Evolutionary conservation across 23 red algal genomes (phyloP).

Genomic region (Gracilaria gracilis): DNA sequence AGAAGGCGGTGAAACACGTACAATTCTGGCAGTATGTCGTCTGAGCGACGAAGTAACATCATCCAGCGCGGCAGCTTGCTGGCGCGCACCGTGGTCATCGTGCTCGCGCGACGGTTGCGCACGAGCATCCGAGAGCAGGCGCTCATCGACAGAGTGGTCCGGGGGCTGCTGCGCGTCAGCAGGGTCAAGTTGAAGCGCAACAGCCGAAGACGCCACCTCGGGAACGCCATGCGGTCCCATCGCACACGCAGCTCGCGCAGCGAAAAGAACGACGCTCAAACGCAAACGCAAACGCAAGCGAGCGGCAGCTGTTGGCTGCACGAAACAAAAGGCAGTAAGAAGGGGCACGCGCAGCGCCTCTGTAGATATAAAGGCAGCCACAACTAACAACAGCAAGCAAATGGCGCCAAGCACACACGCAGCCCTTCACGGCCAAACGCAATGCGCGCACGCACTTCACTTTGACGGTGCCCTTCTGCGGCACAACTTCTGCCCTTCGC

Average conservation of each 20-base stretch:
- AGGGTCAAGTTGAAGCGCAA: background rate
- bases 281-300: no score
- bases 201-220: background rate
- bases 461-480: no score
- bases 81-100: background rate
- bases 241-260: background rate
- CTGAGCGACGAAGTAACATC: conserved; percentile 2
- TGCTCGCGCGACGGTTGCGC: background rate
- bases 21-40: conserved; percentile 10
- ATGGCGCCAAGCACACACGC: background rate
- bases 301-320: no score
- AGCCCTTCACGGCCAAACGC: no score
- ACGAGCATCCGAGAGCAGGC: background rate
- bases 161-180: background rate
- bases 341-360: no score
- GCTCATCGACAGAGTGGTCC: background rate
- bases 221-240: conserved; percentile 16
- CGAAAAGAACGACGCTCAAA: background rate
- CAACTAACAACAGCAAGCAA: no score
- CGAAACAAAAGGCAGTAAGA: no score
- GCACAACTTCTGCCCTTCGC: no score
- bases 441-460: background rate
- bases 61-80: background rate
- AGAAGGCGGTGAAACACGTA: background rate
- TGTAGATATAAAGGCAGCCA: no score